These are phyloP conservation scores for Solanum infundibuliforme DNA, from an alignment of 257 asterid species.

Conservation along the genomic window DNA sequence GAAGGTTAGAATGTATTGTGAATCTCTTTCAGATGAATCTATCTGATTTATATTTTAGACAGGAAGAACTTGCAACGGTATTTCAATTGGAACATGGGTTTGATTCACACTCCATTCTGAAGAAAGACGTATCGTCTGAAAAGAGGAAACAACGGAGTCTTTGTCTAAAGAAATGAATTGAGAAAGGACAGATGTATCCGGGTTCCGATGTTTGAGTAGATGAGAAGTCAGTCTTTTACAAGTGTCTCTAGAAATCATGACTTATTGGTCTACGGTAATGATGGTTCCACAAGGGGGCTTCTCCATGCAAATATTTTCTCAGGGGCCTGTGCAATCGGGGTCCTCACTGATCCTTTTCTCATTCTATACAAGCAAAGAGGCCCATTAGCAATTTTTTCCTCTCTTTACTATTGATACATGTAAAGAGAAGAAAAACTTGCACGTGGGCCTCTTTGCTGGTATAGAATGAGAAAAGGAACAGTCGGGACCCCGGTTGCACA, in stretches of 20 bases:
- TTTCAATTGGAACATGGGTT: neutral
- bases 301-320: constrained; percentile 53
- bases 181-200: neutral
- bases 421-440: neutral
- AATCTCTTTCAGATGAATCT: neutral
- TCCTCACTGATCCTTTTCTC: constrained; percentile 61
- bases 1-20: neutral
- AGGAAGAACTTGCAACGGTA: neutral
- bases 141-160: neutral
- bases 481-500: constrained; percentile 35
- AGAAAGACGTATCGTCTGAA: neutral
- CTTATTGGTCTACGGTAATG: constrained; percentile 1
- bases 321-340: constrained; percentile 75
- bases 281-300: constrained; percentile 17
- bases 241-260: constrained; percentile 26
- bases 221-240: constrained; percentile 45
- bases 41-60: neutral
- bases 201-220: constrained; percentile 33
- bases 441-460: neutral
- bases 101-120: neutral
- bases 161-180: neutral
- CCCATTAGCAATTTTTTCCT: constrained; percentile 72
- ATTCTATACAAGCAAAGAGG: constrained; percentile 49
- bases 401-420: constrained; percentile 29
- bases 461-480: neutral